Evolutionary conservation across 257 asterid species (phyloP).

Genomic region (Paraleonurus japonicus): DNA sequence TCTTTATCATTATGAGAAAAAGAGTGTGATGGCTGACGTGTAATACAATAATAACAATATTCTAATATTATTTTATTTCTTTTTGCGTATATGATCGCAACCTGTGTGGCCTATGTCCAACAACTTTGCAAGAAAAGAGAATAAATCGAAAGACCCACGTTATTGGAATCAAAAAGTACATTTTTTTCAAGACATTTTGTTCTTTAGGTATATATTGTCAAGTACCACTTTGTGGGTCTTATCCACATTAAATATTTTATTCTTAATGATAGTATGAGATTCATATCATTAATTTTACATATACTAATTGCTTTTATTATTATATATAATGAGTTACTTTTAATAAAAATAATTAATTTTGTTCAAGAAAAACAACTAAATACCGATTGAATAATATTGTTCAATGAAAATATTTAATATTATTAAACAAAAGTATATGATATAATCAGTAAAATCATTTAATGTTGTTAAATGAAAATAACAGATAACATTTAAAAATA

Average conservation of each 20-base stretch:
- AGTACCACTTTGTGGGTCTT: constrained; percentile 22
- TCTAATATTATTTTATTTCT: neutral
- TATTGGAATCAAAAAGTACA: constrained; percentile 32
- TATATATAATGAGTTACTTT: no score
- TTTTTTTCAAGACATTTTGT: constrained; percentile 8
- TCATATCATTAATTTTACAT: neutral
- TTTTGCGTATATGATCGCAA: constrained; percentile 21
- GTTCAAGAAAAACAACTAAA: no score
- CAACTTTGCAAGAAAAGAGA: constrained; percentile 31
- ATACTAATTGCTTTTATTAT: neutral
- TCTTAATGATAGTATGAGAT: constrained; percentile 13
- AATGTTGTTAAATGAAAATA: no score
- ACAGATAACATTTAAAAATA: no score
- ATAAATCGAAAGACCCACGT: constrained; percentile 18
- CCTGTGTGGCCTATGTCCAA: constrained; percentile 43
- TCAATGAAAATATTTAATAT: no score
- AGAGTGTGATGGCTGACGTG: constrained; percentile 33
- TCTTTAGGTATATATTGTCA: constrained; percentile 11
- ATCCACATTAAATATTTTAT: constrained; percentile 13
- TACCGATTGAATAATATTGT: no score
- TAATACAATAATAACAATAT: constrained; percentile 27
- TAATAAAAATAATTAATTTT: no score
- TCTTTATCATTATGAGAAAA: constrained; percentile 24
- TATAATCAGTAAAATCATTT: no score
- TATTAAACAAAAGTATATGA: no score